Conservation (phyloP, 1,284 basidiomycete genomes). For the Apiotrichum sp. region DNA sequence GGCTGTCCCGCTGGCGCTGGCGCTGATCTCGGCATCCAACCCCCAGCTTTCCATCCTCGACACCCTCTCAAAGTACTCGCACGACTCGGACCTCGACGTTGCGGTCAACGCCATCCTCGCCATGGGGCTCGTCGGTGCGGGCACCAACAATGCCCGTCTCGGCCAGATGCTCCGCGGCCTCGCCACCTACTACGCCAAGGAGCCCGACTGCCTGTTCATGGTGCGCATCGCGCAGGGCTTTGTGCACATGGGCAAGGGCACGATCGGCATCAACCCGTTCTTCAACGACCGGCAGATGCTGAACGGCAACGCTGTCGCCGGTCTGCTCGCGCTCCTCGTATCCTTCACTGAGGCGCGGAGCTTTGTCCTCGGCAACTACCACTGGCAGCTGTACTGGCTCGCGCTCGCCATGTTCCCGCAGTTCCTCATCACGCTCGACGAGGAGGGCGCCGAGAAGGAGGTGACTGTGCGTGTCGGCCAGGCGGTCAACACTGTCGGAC, state of each 20-base stretch:
- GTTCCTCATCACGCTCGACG: conserved; percentile 95
- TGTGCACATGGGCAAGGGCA: conserved; percentile 99
- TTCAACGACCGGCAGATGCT: conserved; percentile 88
- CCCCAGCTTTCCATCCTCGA: conserved; percentile 94
- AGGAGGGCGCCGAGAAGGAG: conserved; percentile 73
- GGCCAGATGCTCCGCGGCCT: conserved; percentile 96
- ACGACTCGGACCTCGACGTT: conserved; percentile 94
- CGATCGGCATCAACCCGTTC: conserved; percentile 96
- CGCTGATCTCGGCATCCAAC: conserved; percentile 90
- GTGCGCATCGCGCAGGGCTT: conserved; percentile 94
- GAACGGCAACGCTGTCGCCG: conserved; percentile 84
- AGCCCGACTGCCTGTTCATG: conserved; percentile 94
- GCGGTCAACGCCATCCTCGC: conserved; percentile 97
- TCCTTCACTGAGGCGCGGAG: conserved; percentile 90
- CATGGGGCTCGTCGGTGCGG: conserved; percentile 97
- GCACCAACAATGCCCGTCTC: conserved; percentile 94
- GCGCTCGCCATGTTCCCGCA: conserved; percentile 95
- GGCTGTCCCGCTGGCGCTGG: conserved; percentile 91
- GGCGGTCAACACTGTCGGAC: conserved; percentile 51
- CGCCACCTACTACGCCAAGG: conserved; percentile 95
- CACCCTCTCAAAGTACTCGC: conserved; percentile 98
- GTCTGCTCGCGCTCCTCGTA: conserved; percentile 76
- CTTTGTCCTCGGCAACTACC: conserved; percentile 87
- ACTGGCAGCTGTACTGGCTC: conserved; percentile 99
- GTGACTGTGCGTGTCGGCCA: conserved; percentile 94